Evolutionary conservation across 768 basidiomycete species (phyloP).

Genomic region (Dacryopinax spathularia): DNA sequence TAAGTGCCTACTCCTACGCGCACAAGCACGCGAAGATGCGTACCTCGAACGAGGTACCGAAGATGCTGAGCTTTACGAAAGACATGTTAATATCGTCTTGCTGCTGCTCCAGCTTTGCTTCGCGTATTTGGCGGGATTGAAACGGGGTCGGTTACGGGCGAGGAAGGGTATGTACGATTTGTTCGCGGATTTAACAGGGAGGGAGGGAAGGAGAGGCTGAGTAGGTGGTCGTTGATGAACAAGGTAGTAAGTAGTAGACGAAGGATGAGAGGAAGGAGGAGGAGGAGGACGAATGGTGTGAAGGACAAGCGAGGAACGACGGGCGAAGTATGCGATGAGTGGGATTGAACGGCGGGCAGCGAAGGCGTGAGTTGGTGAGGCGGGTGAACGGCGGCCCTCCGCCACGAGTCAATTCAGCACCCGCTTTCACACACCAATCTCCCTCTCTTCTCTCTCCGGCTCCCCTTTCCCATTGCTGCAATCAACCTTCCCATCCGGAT

Average conservation of each 20-base stretch:
- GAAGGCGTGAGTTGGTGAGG: too few relatives aligned
- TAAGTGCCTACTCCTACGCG: neutral
- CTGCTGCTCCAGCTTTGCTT: neutral
- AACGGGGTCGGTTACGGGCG: neutral
- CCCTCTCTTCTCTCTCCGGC: too few relatives aligned
- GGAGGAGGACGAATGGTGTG: neutral
- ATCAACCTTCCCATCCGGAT: too few relatives aligned
- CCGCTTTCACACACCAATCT: too few relatives aligned
- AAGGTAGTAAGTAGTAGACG: neutral
- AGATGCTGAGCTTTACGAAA: constrained; percentile 96
- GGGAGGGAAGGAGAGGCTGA: neutral
- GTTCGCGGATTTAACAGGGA: neutral
- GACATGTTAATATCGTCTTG: constrained; percentile 39
- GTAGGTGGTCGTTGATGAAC: neutral
- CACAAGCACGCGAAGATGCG: neutral
- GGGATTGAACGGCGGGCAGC: neutral
- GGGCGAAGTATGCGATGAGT: neutral
- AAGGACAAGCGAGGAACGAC: neutral
- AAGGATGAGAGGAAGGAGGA: neutral
- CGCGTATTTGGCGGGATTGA: too few relatives aligned
- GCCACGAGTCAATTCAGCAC: constrained; percentile 1
- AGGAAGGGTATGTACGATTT: constrained; percentile 5
- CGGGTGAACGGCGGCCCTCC: neutral
- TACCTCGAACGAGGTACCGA: constrained; percentile 95
- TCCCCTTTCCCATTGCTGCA: too few relatives aligned